phyloP scores from a whole-genome alignment of 768 basidiomycete genomes.

The Rhodotorula diobovata region DNA sequence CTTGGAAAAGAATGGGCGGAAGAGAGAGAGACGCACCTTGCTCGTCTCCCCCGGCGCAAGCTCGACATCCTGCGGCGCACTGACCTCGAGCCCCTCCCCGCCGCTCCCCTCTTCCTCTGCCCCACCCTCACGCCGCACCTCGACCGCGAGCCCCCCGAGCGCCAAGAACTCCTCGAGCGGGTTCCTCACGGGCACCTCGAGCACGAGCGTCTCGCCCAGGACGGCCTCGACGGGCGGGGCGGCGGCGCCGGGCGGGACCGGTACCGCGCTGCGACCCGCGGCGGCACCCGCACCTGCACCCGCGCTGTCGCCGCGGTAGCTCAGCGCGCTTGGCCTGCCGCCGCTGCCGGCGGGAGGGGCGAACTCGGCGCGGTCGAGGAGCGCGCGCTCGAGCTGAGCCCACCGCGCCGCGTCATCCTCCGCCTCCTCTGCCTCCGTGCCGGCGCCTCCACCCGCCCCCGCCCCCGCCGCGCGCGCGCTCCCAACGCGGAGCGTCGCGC shows the following conservation, averaged over 20 bases:
- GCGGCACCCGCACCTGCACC: neutral
- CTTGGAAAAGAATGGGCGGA: too few relatives aligned
- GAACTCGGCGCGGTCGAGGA: conserved; percentile 53
- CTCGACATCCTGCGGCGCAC: conserved; percentile 54
- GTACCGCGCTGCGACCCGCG: neutral
- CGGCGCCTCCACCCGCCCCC: neutral
- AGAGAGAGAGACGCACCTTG: neutral
- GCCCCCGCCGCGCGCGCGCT: neutral
- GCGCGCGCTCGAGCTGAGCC: conserved; percentile 62
- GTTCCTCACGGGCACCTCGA: conserved; percentile 47
- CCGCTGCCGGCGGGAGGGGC: conserved; percentile 18
- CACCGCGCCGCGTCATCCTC: conserved; percentile 48
- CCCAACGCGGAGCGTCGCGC: conserved; percentile 58
- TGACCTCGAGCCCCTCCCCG: conserved; percentile 50
- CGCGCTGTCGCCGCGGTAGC: neutral
- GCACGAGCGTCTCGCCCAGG: conserved; percentile 43
- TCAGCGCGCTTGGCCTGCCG: neutral
- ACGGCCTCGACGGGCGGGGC: neutral
- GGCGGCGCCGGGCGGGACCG: too few relatives aligned
- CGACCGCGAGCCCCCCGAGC: conserved; percentile 33
- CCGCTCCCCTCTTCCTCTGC: conserved; percentile 11
- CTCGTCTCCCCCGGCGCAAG: conserved; percentile 22
- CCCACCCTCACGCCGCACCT: conserved; percentile 24
- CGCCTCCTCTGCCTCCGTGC: neutral
- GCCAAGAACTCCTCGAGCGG: conserved; percentile 47